Conservation (phyloP, 139 green algal genomes). For the Chlamydomonas sp. region DNA sequence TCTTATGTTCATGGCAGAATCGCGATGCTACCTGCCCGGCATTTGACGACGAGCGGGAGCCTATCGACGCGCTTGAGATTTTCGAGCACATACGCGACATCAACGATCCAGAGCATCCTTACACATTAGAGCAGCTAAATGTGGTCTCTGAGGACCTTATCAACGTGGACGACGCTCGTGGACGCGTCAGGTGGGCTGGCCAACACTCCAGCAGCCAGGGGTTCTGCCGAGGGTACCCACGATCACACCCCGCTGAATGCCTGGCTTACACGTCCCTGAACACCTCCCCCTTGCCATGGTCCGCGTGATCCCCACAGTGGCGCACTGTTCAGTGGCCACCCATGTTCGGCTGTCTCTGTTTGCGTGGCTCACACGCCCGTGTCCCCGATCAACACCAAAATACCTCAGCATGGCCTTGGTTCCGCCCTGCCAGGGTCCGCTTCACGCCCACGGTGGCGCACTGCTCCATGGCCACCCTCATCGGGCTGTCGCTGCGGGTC, state of each 20-base stretch:
- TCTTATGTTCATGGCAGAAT: neutral
- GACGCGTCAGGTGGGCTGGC: slow-evolving; percentile 65
- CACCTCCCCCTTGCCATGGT: slow-evolving; percentile 56
- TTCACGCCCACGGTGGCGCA: slow-evolving; percentile 95
- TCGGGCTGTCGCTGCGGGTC: slow-evolving; percentile 95
- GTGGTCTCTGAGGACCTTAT: slow-evolving; percentile 86
- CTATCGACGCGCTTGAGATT: slow-evolving; percentile 79
- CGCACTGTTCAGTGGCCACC: slow-evolving; percentile 99
- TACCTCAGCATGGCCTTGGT: neutral
- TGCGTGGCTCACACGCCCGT: neutral
- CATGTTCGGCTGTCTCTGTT: slow-evolving; percentile 92
- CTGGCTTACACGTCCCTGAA: neutral
- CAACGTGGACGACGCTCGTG: slow-evolving; percentile 71
- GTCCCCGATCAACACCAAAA: neutral
- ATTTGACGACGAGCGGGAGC: slow-evolving; percentile 62
- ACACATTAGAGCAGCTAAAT: slow-evolving; percentile 96
- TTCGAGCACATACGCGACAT: slow-evolving; percentile 93
- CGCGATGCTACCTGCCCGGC: neutral
- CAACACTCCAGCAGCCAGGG: neutral
- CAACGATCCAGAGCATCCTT: slow-evolving; percentile 97
- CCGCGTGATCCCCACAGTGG: slow-evolving; percentile 88
- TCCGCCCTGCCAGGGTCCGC: slow-evolving; percentile 57
- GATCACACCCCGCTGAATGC: neutral
- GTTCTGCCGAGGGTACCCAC: neutral
- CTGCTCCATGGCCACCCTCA: slow-evolving; percentile 99